These are phyloP conservation scores for Fusarium sp. DNA, from an alignment of 2,329 filamentous ascomycete species.

Conservation along the genomic window DNA sequence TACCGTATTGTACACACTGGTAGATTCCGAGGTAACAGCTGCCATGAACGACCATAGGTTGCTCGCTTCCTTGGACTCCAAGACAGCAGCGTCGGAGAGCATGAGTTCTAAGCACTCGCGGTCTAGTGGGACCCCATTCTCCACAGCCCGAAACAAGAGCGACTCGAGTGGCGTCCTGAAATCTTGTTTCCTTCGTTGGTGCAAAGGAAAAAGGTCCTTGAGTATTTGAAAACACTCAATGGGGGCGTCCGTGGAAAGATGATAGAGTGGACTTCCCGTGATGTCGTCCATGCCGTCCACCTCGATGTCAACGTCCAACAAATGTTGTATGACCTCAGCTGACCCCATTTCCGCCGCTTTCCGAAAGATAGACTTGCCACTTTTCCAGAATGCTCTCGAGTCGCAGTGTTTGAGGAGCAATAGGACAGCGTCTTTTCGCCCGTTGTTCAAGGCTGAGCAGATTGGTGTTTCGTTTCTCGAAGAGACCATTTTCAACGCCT, in stretches of 20 bases:
- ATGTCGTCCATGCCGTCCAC: not conserved
- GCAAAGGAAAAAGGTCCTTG: not conserved
- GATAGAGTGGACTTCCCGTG: not conserved
- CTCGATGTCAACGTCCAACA: not conserved
- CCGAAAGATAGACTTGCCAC: not conserved
- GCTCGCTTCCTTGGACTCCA: not conserved
- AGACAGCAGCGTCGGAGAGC: not conserved
- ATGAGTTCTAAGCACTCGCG: not conserved
- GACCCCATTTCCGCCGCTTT: not conserved
- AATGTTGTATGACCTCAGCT: not conserved
- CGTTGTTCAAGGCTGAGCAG: not conserved
- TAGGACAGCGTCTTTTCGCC: not conserved
- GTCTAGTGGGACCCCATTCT: accelerated
- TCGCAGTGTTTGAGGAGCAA: not conserved
- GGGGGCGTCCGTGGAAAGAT: not conserved
- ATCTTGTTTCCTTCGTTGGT: not conserved
- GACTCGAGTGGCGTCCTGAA: not conserved
- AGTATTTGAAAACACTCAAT: not conserved
- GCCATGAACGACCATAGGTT: not conserved
- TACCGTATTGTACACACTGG: not conserved
- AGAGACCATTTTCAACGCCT: not conserved
- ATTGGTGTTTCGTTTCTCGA: not conserved
- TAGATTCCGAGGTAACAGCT: not conserved
- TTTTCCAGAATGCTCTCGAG: not conserved
- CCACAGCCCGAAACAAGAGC: not conserved